A percentile compares a stretch with the other conserved stretches of the same genome.
These are phyloP conservation scores for Xylaria grammica DNA, from an alignment of 495 filamentous ascomycete species.

Conservation along the genomic window DNA sequence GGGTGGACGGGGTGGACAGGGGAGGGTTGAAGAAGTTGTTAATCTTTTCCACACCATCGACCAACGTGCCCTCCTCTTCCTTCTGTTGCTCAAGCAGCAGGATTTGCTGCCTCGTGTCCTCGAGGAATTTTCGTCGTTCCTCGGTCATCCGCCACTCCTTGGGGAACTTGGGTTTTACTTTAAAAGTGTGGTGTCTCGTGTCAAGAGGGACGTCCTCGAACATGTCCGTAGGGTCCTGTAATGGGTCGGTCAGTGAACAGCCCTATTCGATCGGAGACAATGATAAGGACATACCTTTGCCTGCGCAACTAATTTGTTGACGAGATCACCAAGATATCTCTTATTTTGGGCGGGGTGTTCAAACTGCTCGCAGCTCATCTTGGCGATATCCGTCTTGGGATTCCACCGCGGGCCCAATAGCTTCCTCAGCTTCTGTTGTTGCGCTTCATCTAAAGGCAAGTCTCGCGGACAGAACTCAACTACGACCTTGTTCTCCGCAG, in stretches of 20 bases:
- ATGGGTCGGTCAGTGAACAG: not conserved
- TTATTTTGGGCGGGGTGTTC: slow-evolving; percentile 93
- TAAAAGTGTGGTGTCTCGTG: slow-evolving; percentile 81
- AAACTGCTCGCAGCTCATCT: slow-evolving; percentile 91
- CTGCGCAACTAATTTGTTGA: slow-evolving; percentile 73
- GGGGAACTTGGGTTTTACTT: slow-evolving; percentile 74
- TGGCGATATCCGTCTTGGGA: slow-evolving; percentile 79
- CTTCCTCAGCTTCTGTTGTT: slow-evolving; percentile 84
- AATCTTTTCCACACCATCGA: slow-evolving; percentile 62
- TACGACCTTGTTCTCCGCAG: slow-evolving; percentile 90
- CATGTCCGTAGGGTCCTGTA: slow-evolving; percentile 70
- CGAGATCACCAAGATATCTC: slow-evolving; percentile 80
- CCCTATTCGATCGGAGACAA: not conserved
- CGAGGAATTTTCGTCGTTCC: slow-evolving; percentile 67
- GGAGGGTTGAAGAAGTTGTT: slow-evolving; percentile 42
- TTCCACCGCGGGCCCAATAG: slow-evolving; percentile 89
- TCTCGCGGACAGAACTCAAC: slow-evolving; percentile 81
- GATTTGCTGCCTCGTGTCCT: slow-evolving; percentile 58
- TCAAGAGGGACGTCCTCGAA: slow-evolving; percentile 92
- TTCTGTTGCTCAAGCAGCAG: slow-evolving; percentile 53
- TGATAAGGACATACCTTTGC: slow-evolving; percentile 61
- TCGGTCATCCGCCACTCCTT: slow-evolving; percentile 78
- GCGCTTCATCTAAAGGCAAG: slow-evolving; percentile 64
- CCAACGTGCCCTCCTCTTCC: slow-evolving; percentile 50
- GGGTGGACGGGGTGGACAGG: too few species aligned